Evolutionary conservation across 2,329 filamentous ascomycete genomes (phyloP).

Genomic region (Ceratocystiopsis brevicomis): DNA sequence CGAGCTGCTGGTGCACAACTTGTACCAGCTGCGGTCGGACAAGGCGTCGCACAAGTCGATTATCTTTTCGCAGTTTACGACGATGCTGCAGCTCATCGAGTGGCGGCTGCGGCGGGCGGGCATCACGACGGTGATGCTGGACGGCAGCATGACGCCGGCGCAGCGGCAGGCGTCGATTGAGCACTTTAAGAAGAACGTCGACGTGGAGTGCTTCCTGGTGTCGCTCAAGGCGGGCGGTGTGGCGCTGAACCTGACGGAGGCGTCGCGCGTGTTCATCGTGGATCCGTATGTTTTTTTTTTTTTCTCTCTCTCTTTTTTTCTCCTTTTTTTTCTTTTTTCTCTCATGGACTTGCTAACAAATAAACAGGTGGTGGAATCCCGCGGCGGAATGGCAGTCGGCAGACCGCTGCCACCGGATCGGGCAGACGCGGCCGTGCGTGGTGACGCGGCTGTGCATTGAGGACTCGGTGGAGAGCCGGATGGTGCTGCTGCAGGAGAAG

Average conservation of each 20-base stretch:
- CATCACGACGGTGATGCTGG: constrained; percentile 94
- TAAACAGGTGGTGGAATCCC: constrained; percentile 97
- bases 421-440: constrained; percentile 80
- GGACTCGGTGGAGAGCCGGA: constrained; percentile 88
- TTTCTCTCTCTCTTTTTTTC: too few relatives aligned
- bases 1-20: constrained; percentile 82
- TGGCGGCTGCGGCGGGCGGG: constrained; percentile 93
- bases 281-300: constrained; percentile 52
- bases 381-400: constrained; percentile 98
- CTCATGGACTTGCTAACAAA: too few relatives aligned
- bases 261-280: constrained; percentile 85
- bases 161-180: constrained; percentile 88
- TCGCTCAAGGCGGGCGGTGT: constrained; percentile 93
- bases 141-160: constrained; percentile 89
- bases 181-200: constrained; percentile 86
- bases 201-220: constrained; percentile 91
- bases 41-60: constrained; percentile 92
- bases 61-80: constrained; percentile 93
- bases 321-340: too few relatives aligned
- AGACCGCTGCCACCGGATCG: constrained; percentile 85
- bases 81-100: constrained; percentile 91
- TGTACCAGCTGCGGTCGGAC: constrained; percentile 79
- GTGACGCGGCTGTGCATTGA: constrained; percentile 93
- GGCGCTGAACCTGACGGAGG: constrained; percentile 85
- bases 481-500: constrained; percentile 93